phyloP scores from a whole-genome alignment of 208 protist species.

The Hexamita inflata region DNA sequence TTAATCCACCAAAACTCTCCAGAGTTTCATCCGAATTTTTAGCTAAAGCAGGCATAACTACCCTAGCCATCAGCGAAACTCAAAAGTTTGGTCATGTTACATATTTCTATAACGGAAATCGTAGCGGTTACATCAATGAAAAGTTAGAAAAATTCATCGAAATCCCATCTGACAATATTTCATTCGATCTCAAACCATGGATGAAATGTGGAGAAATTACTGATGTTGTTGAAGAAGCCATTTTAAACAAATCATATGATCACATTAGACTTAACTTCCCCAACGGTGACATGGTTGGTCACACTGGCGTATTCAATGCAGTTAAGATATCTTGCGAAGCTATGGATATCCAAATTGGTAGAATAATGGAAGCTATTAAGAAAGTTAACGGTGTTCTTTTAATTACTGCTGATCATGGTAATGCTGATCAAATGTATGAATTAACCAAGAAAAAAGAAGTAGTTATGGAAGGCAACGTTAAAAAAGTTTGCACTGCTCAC shows the following conservation, averaged over 20 bases:
- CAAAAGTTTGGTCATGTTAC: constrained; percentile 84
- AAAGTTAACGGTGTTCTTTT: constrained; percentile 62
- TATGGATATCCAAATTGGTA: constrained; percentile 61
- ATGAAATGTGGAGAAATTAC: constrained; percentile 79
- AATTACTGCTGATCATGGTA: constrained; percentile 76
- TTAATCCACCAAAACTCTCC: constrained; percentile 65
- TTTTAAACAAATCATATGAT: constrained; percentile 67
- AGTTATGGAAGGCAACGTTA: constrained; percentile 54
- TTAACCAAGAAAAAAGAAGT: too few species aligned
- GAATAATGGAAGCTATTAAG: constrained; percentile 62
- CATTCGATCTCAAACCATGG: constrained; percentile 53
- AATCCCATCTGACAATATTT: constrained; percentile 63
- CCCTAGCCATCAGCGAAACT: constrained; percentile 75
- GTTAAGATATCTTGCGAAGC: constrained; percentile 60
- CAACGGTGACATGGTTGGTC: constrained; percentile 81
- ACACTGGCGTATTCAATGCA: constrained; percentile 69
- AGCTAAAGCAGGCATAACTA: constrained; percentile 57
- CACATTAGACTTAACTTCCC: constrained; percentile 73
- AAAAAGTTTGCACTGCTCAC: constrained; percentile 68
- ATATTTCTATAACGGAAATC: constrained; percentile 86
- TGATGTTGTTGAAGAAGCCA: constrained; percentile 60
- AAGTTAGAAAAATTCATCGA: constrained; percentile 66
- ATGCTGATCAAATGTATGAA: constrained; percentile 76
- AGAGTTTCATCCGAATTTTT: constrained; percentile 68
- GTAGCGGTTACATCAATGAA: constrained; percentile 65